Conservation (phyloP, 768 basidiomycete genomes). For the Boletus reticuloceps region DNA sequence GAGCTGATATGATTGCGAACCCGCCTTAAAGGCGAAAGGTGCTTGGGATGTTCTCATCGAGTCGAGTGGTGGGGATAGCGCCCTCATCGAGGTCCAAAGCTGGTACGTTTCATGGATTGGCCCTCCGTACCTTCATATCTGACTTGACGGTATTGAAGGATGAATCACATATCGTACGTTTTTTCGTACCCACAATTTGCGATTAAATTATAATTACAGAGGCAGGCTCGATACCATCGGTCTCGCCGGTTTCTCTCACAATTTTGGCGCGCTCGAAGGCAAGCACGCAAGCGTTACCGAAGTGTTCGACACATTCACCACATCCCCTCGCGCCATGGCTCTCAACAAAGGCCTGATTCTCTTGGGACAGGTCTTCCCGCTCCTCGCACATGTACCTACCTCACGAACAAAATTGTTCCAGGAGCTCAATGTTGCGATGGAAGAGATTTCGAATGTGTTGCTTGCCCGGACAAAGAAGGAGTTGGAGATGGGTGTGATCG, state of each 20-base stretch:
- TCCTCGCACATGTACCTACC: conserved; percentile 37
- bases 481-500: background rate
- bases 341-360: conserved; percentile 33
- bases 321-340: conserved; percentile 16
- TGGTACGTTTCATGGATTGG: conserved; percentile 17
- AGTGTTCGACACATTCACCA: conserved; percentile 37
- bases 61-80: conserved; percentile 10
- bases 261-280: conserved; percentile 55
- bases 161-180: conserved; percentile 35
- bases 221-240: conserved; percentile 55
- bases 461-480: conserved; percentile 36
- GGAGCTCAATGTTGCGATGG: conserved; percentile 34
- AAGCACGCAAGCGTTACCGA: conserved; percentile 40
- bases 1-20: background rate
- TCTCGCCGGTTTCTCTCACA: conserved; percentile 57
- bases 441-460: conserved; percentile 39
- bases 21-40: conserved; percentile 22
- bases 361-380: conserved; percentile 37
- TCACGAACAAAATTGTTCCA: conserved; percentile 27
- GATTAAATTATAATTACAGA: background rate
- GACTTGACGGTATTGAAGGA: conserved; percentile 14
- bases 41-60: conserved; percentile 30
- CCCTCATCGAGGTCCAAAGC: conserved; percentile 37
- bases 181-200: background rate
- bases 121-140: background rate